These are phyloP conservation scores for Aspergillus proliferans DNA, from an alignment of 2,329 filamentous ascomycete species.

Conservation along the genomic window DNA sequence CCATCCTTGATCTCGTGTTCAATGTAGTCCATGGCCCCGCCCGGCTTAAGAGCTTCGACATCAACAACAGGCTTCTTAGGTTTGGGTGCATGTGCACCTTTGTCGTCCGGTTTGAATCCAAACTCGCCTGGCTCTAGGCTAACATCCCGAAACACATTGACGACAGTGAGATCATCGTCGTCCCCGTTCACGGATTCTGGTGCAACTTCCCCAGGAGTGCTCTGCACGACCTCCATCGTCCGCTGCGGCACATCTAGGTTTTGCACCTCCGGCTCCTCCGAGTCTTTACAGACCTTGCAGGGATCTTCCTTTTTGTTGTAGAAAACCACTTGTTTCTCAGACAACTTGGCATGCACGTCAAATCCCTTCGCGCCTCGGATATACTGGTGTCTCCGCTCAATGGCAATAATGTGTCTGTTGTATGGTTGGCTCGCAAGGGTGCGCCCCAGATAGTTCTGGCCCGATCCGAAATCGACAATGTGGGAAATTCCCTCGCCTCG, in stretches of 20 bases:
- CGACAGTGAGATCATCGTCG: conserved; percentile 20
- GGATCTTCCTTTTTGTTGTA: conserved; percentile 66
- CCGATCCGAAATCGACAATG: conserved; percentile 91
- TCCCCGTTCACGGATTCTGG: conserved; percentile 8
- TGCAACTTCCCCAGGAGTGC: conserved; percentile 3
- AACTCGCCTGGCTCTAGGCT: conserved; percentile 27
- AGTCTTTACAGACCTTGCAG: conserved; percentile 16
- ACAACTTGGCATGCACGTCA: conserved; percentile 74
- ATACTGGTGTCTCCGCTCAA: conserved; percentile 81
- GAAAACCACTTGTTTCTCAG: conserved; percentile 65
- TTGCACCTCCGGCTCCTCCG: conserved; percentile 4
- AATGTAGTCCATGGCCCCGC: conserved; percentile 37
- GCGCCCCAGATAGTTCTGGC: conserved; percentile 90
- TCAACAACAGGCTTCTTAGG: conserved; percentile 8
- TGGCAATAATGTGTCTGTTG: conserved; percentile 78
- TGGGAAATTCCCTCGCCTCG: conserved; percentile 59
- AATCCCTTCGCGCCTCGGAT: conserved; percentile 78
- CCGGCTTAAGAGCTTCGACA: conserved; percentile 12
- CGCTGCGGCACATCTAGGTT: conserved; percentile 1
- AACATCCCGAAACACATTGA: conserved; percentile 31
- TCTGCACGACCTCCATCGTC: conserved; percentile 1
- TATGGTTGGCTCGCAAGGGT: conserved; percentile 80
- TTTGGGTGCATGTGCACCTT: conserved; percentile 3
- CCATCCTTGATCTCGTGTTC: conserved; percentile 41
- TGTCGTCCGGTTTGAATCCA: conserved; percentile 7